Percentiles rank a stretch among this genome's conserved stretches.
phyloP scores from a whole-genome alignment of 371 early-diverging fungal species.

The Rhizopus stolonifer region DNA sequence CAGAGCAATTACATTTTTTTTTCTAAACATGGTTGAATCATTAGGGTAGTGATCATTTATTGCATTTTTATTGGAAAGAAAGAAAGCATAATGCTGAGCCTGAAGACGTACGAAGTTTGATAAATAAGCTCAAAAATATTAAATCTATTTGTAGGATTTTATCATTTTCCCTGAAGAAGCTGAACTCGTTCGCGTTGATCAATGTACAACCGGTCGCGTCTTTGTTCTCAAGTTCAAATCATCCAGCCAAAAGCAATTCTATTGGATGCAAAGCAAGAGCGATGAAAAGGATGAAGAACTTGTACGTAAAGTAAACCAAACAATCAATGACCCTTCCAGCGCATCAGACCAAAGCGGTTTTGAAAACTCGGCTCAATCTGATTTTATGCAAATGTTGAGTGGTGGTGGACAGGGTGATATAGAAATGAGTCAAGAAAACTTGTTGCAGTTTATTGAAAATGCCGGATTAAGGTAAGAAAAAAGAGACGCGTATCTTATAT shows the following conservation, averaged over 20 bases:
- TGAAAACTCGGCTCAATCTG: constrained; percentile 28
- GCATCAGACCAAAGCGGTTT: constrained; percentile 27
- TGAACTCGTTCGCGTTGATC: constrained; percentile 59
- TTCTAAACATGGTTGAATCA: not conserved
- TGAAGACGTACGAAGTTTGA: constrained; percentile 22
- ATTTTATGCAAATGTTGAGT: constrained; percentile 37
- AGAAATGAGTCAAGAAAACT: constrained; percentile 45
- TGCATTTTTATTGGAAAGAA: constrained; percentile 81
- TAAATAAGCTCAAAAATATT: not conserved
- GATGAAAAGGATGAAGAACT: constrained; percentile 58
- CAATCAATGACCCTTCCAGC: constrained; percentile 59
- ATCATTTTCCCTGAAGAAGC: constrained; percentile 83
- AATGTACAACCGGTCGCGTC: constrained; percentile 76
- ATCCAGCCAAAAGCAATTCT: constrained; percentile 71
- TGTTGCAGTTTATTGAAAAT: constrained; percentile 49
- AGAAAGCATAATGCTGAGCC: constrained; percentile 40
- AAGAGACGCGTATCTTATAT: not conserved
- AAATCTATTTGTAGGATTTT: constrained; percentile 46
- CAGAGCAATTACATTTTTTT: too few species aligned
- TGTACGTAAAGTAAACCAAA: constrained; percentile 51
- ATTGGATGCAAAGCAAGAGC: constrained; percentile 79
- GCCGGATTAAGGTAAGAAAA: constrained; percentile 42
- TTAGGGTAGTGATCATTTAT: constrained; percentile 66
- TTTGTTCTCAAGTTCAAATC: constrained; percentile 75
- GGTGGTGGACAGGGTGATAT: constrained; percentile 28